These are phyloP conservation scores for Meyerozyma smithsonii DNA, from an alignment of 1,139 yeast genomes.

Conservation along the genomic window DNA sequence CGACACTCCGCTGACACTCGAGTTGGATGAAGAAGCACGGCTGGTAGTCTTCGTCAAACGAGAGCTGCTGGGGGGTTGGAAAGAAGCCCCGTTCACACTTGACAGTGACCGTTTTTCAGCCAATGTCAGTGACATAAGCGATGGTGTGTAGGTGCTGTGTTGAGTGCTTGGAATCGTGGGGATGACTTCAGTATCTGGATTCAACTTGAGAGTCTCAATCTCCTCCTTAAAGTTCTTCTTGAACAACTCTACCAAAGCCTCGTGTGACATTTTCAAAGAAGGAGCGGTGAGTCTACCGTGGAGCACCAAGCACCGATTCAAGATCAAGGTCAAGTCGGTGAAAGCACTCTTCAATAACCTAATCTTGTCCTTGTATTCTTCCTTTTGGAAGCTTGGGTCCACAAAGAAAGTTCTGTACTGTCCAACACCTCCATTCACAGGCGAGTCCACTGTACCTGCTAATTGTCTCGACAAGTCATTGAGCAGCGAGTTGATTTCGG, in stretches of 20 bases:
- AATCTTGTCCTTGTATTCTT: slow-evolving; percentile 43
- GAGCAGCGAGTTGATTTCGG: slow-evolving; percentile 47
- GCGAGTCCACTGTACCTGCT: slow-evolving; percentile 88
- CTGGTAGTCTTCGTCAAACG: slow-evolving; percentile 29
- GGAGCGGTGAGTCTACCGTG: slow-evolving; percentile 67
- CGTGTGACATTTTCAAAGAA: slow-evolving; percentile 58
- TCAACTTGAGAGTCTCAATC: slow-evolving; percentile 38
- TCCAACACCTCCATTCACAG: slow-evolving; percentile 90
- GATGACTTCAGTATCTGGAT: slow-evolving; percentile 1
- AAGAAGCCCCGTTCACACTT: slow-evolving; percentile 5
- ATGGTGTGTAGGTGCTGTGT: not conserved
- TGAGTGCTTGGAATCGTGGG: not conserved
- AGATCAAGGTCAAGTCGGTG: slow-evolving; percentile 61
- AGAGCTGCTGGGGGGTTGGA: slow-evolving; percentile 15
- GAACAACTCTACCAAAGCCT: slow-evolving; percentile 59
- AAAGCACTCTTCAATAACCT: slow-evolving; percentile 56
- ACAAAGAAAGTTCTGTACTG: slow-evolving; percentile 70
- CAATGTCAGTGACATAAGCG: slow-evolving; percentile 5
- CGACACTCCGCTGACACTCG: slow-evolving; percentile 25
- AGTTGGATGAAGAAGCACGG: slow-evolving; percentile 23
- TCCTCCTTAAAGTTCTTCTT: slow-evolving; percentile 67
- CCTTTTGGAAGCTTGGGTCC: slow-evolving; percentile 34
- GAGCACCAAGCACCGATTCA: slow-evolving; percentile 62
- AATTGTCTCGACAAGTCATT: slow-evolving; percentile 71
- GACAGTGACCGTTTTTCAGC: slow-evolving; percentile 18